Evolutionary conservation across 768 basidiomycete genomes (phyloP).

Genomic region (Russula earlei): DNA sequence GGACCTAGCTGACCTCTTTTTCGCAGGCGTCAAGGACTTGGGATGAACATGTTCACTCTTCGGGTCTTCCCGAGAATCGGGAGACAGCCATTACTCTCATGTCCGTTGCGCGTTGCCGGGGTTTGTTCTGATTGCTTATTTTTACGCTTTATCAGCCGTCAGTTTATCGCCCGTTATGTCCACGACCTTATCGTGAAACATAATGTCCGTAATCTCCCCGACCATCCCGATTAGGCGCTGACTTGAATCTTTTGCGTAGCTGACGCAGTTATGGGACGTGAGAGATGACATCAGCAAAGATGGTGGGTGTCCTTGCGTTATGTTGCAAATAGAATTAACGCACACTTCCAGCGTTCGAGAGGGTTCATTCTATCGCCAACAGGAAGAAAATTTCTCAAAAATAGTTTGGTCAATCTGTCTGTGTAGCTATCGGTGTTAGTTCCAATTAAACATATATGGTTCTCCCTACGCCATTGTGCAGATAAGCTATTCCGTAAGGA

Average conservation of each 20-base stretch:
- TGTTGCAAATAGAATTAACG: not conserved
- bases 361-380: conserved; percentile 12
- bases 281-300: conserved; percentile 15
- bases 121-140: conserved; percentile 10
- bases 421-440: not conserved
- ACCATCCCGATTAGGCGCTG: not conserved
- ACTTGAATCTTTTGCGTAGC: not conserved
- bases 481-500: not conserved
- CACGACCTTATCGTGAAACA: conserved; percentile 18
- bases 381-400: conserved; percentile 12
- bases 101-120: not conserved
- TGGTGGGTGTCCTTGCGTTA: not conserved
- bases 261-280: conserved; percentile 15
- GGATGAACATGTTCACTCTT: conserved; percentile 11
- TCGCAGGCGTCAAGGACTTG: conserved; percentile 12
- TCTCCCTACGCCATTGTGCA: not conserved
- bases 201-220: conserved; percentile 11
- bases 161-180: conserved; percentile 16
- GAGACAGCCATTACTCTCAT: conserved; percentile 14
- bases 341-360: conserved; percentile 9
- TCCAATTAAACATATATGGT: not conserved
- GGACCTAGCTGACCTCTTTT: not conserved
- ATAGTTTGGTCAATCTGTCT: not conserved
- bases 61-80: conserved; percentile 15
- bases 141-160: conserved; percentile 11